These are phyloP conservation scores for Scenedesmus sp. DNA, from an alignment of 163 green algal genomes.

Conservation along the genomic window DNA sequence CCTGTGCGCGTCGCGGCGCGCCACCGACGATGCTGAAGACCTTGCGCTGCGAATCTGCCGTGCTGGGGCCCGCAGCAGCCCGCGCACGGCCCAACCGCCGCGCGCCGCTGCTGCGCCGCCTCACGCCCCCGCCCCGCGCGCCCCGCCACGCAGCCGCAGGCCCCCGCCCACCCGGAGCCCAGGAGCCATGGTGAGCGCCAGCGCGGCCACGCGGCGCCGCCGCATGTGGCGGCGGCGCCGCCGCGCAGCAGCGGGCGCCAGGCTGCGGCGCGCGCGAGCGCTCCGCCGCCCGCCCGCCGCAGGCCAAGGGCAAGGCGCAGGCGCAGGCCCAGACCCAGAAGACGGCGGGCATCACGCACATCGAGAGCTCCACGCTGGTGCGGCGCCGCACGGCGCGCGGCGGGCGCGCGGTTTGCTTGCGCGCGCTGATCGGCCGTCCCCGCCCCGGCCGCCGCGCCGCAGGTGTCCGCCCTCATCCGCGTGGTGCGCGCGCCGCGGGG, in stretches of 20 bases:
- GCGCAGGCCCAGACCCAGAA: slow-evolving; percentile 50
- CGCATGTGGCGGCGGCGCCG: too few relatives aligned
- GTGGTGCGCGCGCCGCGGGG: slow-evolving; percentile 53
- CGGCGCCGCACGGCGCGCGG: too few relatives aligned
- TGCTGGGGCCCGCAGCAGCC: too few relatives aligned
- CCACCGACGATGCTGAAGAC: too few relatives aligned
- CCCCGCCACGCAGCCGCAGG: too few relatives aligned
- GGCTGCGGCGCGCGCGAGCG: not conserved
- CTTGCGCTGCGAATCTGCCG: too few relatives aligned
- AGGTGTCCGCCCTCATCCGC: slow-evolving; percentile 69
- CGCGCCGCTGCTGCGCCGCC: too few relatives aligned
- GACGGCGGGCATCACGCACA: slow-evolving; percentile 45
- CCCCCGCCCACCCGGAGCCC: too few relatives aligned
- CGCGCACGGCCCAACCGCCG: too few relatives aligned
- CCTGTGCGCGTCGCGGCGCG: too few relatives aligned
- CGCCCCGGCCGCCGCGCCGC: not conserved
- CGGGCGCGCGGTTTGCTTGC: not conserved
- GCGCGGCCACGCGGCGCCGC: not conserved
- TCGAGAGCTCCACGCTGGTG: slow-evolving; percentile 42
- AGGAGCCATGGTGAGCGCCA: not conserved
- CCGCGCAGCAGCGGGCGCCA: too few relatives aligned
- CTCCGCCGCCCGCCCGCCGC: not conserved
- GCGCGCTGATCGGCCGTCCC: not conserved
- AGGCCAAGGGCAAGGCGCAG: not conserved
- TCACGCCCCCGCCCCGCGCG: too few relatives aligned